These are phyloP conservation scores for Curvularia eragrostidis DNA, from an alignment of 2,329 filamentous ascomycete species.

Conservation along the genomic window DNA sequence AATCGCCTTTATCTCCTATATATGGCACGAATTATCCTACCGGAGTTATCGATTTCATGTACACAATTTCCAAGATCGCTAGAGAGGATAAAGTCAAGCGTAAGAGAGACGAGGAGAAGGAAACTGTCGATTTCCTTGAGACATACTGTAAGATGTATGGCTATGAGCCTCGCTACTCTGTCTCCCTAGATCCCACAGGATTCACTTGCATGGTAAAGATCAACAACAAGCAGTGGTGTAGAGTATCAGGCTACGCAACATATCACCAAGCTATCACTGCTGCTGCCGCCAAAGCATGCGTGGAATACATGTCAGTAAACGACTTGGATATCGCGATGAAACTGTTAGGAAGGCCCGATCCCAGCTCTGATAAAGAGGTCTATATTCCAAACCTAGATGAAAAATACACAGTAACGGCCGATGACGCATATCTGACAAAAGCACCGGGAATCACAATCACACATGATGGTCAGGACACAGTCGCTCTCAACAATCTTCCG, in stretches of 20 bases:
- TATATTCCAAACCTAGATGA: background rate
- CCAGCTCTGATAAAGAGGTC: background rate
- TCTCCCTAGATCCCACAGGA: background rate
- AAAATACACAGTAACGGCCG: too few species aligned
- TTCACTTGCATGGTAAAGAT: background rate
- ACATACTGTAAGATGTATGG: background rate
- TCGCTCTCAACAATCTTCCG: too few species aligned
- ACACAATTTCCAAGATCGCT: background rate
- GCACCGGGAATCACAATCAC: background rate
- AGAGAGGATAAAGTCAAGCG: background rate
- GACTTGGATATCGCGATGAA: background rate
- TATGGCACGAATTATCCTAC: background rate
- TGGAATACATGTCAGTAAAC: background rate
- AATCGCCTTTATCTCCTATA: background rate
- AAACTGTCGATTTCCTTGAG: background rate
- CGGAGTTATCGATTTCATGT: background rate
- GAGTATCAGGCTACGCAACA: background rate
- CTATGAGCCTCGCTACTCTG: background rate
- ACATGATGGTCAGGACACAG: background rate
- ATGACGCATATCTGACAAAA: background rate
- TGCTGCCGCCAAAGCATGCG: background rate
- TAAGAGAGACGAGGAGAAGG: background rate
- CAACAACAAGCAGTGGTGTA: background rate
- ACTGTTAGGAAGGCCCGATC: background rate
- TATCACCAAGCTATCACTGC: background rate